Percentiles rank a stretch among this genome's conserved stretches.
Conservation (phyloP, 345 rosid species). For the Reutealis trisperma region DNA sequence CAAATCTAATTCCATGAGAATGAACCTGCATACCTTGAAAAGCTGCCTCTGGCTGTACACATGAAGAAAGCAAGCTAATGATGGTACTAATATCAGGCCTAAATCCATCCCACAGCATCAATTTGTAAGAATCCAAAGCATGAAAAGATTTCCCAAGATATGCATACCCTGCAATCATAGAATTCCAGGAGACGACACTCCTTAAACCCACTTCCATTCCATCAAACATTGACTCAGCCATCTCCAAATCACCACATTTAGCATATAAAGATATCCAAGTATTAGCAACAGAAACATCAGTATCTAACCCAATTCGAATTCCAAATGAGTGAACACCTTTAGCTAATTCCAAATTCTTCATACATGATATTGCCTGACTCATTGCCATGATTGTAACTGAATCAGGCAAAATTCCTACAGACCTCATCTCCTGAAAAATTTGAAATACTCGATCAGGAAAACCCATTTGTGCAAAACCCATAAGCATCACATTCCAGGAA, state of each 20-base stretch:
- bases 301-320: constrained; percentile 48
- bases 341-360: constrained; percentile 36
- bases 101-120: constrained; percentile 53
- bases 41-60: constrained; percentile 39
- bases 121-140: constrained; percentile 44
- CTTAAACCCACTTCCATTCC: constrained; percentile 37
- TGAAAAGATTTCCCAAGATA: constrained; percentile 27
- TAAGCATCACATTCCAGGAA: constrained; percentile 62
- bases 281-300: constrained; percentile 54
- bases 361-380: constrained; percentile 28
- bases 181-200: constrained; percentile 57
- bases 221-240: constrained; percentile 48
- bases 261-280: constrained; percentile 62
- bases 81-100: constrained; percentile 58
- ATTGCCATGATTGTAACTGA: constrained; percentile 56
- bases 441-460: constrained; percentile 22
- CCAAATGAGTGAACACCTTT: constrained; percentile 53
- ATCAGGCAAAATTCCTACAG: constrained; percentile 43
- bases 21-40: constrained; percentile 54
- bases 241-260: constrained; percentile 54
- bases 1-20: constrained; percentile 49
- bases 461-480: constrained; percentile 52
- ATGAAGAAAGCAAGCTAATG: constrained; percentile 56
- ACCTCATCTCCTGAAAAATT: constrained; percentile 48
- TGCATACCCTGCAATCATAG: constrained; percentile 61